Percentiles rank a stretch among this genome's conserved stretches.
These are phyloP conservation scores for Cercospora canescens DNA, from an alignment of 2,329 filamentous ascomycete species.

Conservation along the genomic window DNA sequence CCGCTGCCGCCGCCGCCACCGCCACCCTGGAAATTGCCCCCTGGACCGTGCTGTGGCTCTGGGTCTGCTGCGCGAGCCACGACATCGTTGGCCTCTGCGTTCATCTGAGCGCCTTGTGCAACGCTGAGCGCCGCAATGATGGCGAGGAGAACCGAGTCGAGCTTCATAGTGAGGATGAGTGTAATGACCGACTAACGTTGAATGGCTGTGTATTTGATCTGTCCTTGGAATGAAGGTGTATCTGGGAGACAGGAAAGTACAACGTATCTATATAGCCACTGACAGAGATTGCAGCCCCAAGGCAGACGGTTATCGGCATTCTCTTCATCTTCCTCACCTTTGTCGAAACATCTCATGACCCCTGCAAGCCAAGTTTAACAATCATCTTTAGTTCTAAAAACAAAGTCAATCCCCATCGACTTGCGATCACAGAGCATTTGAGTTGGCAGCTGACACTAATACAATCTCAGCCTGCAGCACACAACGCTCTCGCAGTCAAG, in stretches of 20 bases:
- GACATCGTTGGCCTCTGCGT: conserved; percentile 5
- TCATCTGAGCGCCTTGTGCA: conserved; percentile 10
- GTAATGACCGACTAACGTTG: neutral
- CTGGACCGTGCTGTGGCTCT: neutral
- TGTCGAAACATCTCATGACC: neutral
- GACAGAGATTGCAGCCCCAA: neutral
- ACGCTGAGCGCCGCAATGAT: conserved; percentile 11
- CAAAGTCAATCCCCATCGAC: neutral
- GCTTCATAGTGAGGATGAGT: conserved; percentile 11
- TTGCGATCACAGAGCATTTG: neutral
- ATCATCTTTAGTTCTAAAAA: neutral
- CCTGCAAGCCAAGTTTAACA: neutral
- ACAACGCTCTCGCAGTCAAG: neutral
- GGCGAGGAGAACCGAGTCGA: conserved; percentile 10
- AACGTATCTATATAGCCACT: neutral
- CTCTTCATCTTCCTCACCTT: neutral
- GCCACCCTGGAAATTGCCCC: neutral
- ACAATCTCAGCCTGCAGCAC: neutral
- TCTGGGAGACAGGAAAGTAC: neutral
- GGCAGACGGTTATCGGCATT: neutral
- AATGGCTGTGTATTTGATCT: neutral
- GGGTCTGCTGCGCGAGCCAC: conserved; percentile 3
- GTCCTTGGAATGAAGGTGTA: neutral
- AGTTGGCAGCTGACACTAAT: neutral
- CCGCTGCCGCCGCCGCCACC: neutral